Conservation (phyloP, 1,139 yeast species). For the Saccharomyces hybrid region DNA sequence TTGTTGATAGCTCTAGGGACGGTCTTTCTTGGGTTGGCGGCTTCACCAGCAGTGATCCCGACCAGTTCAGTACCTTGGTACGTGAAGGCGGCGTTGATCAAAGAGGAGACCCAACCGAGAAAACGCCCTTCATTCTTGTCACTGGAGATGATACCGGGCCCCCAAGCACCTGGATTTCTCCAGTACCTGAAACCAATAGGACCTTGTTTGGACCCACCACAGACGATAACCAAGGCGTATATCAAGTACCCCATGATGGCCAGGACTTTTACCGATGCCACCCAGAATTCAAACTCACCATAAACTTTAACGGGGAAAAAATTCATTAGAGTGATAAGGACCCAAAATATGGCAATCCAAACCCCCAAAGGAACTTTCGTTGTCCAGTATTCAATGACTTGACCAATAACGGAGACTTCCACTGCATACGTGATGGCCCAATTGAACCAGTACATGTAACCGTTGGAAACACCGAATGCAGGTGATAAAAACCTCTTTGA, state of each 20-base stretch:
- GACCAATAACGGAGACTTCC: constrained; percentile 77
- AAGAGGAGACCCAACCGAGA: constrained; percentile 51
- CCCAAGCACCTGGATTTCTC: constrained; percentile 55
- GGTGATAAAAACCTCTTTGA: constrained; percentile 58
- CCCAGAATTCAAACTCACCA: constrained; percentile 65
- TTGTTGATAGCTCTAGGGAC: constrained; percentile 73
- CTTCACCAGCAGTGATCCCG: constrained; percentile 72
- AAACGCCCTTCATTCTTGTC: constrained; percentile 46
- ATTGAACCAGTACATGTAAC: constrained; percentile 80
- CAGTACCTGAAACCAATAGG: constrained; percentile 73
- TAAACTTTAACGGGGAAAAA: constrained; percentile 55
- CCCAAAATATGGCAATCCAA: constrained; percentile 71
- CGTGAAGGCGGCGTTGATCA: constrained; percentile 69
- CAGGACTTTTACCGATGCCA: constrained; percentile 57
- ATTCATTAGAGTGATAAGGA: constrained; percentile 44
- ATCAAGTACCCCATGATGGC: constrained; percentile 67
- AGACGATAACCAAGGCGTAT: constrained; percentile 59
- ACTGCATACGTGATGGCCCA: constrained; percentile 83
- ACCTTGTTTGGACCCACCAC: constrained; percentile 64
- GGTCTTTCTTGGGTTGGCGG: constrained; percentile 65
- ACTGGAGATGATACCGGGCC: constrained; percentile 41
- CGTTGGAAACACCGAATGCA: constrained; percentile 71
- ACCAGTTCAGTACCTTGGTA: constrained; percentile 71
- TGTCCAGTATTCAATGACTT: constrained; percentile 71
- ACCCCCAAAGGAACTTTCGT: constrained; percentile 51